Percentiles rank a stretch among this genome's conserved stretches.
Conservation (phyloP, 2,329 filamentous ascomycete species). For the Microcyclosporella mali region DNA sequence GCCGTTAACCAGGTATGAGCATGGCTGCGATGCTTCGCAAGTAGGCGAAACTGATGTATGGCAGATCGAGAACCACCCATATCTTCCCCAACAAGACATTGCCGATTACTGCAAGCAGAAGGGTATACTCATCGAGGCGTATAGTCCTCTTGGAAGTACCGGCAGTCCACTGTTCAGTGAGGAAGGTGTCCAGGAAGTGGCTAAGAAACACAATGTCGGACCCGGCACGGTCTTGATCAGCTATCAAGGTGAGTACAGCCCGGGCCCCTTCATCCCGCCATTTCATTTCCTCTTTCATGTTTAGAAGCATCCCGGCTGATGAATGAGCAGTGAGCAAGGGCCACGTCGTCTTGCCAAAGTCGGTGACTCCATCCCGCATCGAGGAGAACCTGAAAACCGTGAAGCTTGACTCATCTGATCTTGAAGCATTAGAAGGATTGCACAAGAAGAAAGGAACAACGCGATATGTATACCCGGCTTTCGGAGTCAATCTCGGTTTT, state of each 20-base stretch:
- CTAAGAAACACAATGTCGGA: conserved; percentile 45
- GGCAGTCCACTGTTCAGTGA: conserved; percentile 45
- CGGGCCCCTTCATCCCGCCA: too few species aligned
- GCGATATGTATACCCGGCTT: conserved; percentile 46
- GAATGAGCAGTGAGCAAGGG: conserved; percentile 56
- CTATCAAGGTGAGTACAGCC: conserved; percentile 57
- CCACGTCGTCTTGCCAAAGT: conserved; percentile 60
- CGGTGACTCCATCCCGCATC: conserved; percentile 54
- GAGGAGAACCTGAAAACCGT: conserved; percentile 63
- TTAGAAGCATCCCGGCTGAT: too few species aligned
- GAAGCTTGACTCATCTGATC: conserved; percentile 58
- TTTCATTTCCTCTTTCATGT: too few species aligned
- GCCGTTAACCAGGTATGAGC: conserved; percentile 23
- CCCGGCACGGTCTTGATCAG: conserved; percentile 58
- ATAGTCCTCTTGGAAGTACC: conserved; percentile 49
- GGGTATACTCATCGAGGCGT: conserved; percentile 66
- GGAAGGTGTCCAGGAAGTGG: conserved; percentile 42
- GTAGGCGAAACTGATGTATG: not conserved
- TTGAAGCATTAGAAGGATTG: conserved; percentile 45
- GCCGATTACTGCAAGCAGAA: conserved; percentile 62
- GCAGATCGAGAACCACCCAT: conserved; percentile 70
- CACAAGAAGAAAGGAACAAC: conserved; percentile 43
- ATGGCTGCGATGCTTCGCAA: not conserved
- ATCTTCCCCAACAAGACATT: conserved; percentile 65
- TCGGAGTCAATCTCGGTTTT: conserved; percentile 45